Conservation (phyloP, 768 basidiomycete genomes). For the Tremella fuciformis region DNA sequence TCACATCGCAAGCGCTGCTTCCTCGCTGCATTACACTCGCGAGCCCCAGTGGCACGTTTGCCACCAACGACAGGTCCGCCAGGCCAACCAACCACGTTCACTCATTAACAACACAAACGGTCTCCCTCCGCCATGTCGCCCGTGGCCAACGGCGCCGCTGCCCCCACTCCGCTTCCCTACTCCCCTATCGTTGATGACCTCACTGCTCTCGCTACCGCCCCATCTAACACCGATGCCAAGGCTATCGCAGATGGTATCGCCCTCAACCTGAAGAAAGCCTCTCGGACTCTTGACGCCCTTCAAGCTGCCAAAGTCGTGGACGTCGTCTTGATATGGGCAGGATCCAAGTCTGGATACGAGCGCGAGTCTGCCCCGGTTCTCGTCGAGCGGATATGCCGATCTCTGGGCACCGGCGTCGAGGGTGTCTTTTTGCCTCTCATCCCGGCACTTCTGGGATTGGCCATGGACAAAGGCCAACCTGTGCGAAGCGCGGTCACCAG, state of each 20-base stretch:
- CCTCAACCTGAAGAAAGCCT: conserved; percentile 43
- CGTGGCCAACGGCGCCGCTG: conserved; percentile 31
- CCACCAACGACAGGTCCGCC: too few species aligned
- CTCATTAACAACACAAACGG: too few species aligned
- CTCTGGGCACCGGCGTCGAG: conserved; percentile 59
- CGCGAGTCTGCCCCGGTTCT: conserved; percentile 51
- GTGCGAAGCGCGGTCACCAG: conserved; percentile 75
- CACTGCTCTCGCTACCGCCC: conserved; percentile 40
- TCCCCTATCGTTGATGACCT: conserved; percentile 38
- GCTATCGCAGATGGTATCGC: conserved; percentile 47
- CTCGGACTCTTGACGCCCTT: conserved; percentile 36
- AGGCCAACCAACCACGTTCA: too few species aligned
- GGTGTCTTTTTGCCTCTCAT: conserved; percentile 76
- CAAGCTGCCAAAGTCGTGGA: conserved; percentile 40
- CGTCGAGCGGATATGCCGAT: conserved; percentile 49
- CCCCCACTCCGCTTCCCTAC: conserved; percentile 40
- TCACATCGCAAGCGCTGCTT: too few species aligned
- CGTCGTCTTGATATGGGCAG: conserved; percentile 44
- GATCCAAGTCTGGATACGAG: conserved; percentile 44
- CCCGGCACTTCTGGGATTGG: conserved; percentile 66
- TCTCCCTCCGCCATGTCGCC: conserved; percentile 35
- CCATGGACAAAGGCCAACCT: conserved; percentile 91
- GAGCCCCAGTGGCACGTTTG: too few species aligned
- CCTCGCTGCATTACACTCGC: too few species aligned
- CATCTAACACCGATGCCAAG: conserved; percentile 50